A percentile compares a stretch with the other conserved stretches of the same genome.
phyloP scores from a whole-genome alignment of 176 grass and related monocot genomes.

The Otatea glauca region DNA sequence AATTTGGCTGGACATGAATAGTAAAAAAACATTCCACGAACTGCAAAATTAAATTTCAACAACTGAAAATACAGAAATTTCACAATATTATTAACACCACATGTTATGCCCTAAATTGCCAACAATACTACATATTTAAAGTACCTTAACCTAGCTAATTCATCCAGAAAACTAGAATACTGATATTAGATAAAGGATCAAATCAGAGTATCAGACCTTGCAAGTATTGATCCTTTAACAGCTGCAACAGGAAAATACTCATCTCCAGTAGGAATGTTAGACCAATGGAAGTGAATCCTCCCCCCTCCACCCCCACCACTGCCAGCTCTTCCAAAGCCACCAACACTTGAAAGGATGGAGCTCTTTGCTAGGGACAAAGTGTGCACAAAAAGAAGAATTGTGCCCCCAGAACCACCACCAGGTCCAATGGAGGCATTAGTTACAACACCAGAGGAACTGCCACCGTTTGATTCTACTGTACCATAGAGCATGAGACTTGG shows the following conservation, averaged over 20 bases:
- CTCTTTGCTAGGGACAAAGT: constrained; percentile 64
- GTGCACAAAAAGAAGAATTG: constrained; percentile 92
- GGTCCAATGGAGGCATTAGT: constrained; percentile 61
- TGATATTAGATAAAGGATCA: constrained; percentile 40
- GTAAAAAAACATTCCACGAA: not conserved
- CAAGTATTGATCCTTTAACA: constrained; percentile 76
- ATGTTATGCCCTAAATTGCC: constrained; percentile 34
- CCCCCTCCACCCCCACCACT: constrained; percentile 94
- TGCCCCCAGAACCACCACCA: constrained; percentile 96
- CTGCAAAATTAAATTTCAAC: constrained; percentile 15
- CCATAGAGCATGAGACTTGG: constrained; percentile 71
- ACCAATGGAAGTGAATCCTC: constrained; percentile 99
- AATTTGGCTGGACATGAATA: constrained; percentile 16
- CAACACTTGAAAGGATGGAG: constrained; percentile 80
- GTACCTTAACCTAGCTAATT: not conserved
- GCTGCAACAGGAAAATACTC: constrained; percentile 89
- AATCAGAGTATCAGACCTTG: constrained; percentile 78
- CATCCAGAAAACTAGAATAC: constrained; percentile 37
- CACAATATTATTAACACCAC: constrained; percentile 25
- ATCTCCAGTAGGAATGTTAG: constrained; percentile 89
- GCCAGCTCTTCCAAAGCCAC: constrained; percentile 64
- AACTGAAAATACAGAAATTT: constrained; percentile 14
- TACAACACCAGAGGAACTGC: constrained; percentile 47
- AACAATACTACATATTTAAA: constrained; percentile 21
- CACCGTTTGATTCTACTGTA: constrained; percentile 90